Conservation (phyloP, 2,329 filamentous ascomycete genomes). For the Aspergillus unguis region DNA sequence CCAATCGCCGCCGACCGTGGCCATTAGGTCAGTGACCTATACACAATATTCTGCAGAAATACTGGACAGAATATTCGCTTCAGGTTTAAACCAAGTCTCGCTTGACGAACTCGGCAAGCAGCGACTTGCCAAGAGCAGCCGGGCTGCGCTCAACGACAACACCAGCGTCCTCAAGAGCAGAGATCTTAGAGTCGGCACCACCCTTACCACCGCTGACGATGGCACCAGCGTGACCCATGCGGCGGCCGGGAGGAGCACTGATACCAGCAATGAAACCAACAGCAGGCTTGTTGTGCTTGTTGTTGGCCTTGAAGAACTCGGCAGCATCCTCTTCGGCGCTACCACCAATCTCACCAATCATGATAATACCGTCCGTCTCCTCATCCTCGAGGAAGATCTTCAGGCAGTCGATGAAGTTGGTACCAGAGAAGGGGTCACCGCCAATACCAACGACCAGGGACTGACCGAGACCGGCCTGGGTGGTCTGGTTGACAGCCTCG, state of each 20-base stretch:
- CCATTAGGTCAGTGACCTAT: not conserved
- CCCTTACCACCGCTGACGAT: conserved; percentile 98
- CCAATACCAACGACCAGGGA: conserved; percentile 97
- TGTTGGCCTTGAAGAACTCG: conserved; percentile 89
- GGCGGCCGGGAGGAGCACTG: conserved; percentile 88
- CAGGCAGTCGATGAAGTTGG: conserved; percentile 99
- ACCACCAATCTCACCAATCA: conserved; percentile 99
- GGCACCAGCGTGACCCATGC: conserved; percentile 98
- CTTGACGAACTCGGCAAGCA: conserved; percentile 94
- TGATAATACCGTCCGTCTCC: conserved; percentile 98
- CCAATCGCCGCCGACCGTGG: not conserved
- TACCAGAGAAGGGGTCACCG: conserved; percentile 96
- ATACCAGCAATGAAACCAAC: conserved; percentile 99
- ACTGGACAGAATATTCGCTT: not conserved
- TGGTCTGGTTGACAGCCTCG: conserved; percentile 99
- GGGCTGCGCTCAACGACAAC: conserved; percentile 96
- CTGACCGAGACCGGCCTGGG: conserved; percentile 92
- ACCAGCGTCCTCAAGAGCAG: conserved; percentile 85
- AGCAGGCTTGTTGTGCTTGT: conserved; percentile 91
- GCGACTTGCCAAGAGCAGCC: conserved; percentile 83
- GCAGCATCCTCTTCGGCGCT: conserved; percentile 97
- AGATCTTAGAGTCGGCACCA: conserved; percentile 97
- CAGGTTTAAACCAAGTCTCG: conserved; percentile 78
- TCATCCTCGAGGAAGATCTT: conserved; percentile 93
- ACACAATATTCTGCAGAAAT: not conserved